Evolutionary conservation across 1,139 yeast species (phyloP).

Genomic region (Candida smagusa): DNA sequence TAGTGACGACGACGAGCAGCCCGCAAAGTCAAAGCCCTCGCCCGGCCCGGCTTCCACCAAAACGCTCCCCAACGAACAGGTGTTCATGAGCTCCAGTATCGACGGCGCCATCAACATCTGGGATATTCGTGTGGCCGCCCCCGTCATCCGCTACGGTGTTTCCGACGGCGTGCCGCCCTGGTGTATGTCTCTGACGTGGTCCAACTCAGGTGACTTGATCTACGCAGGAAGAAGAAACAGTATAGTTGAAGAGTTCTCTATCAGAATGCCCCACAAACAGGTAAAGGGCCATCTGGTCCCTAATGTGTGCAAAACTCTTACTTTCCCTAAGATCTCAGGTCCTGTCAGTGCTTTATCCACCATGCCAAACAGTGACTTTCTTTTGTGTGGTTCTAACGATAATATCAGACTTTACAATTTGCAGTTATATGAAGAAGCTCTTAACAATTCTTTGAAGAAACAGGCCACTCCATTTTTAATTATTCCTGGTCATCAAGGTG

Average conservation of each 20-base stretch:
- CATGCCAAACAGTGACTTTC: constrained; percentile 75
- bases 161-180: constrained; percentile 83
- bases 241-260: constrained; percentile 78
- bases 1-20: constrained; percentile 56
- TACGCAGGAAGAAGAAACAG: constrained; percentile 90
- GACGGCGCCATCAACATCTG: constrained; percentile 83
- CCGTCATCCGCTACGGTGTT: constrained; percentile 52
- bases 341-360: constrained; percentile 81
- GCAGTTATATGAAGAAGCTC: constrained; percentile 44
- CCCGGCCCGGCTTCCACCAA: constrained; percentile 2
- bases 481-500: constrained; percentile 64
- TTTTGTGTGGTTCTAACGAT: constrained; percentile 86
- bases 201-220: constrained; percentile 72
- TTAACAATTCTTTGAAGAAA: constrained; percentile 23
- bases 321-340: constrained; percentile 86
- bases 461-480: constrained; percentile 57
- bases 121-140: constrained; percentile 63
- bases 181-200: constrained; percentile 95
- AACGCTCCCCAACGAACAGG: constrained; percentile 45
- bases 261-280: constrained; percentile 53
- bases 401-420: constrained; percentile 84
- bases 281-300: constrained; percentile 28
- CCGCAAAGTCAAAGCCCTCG: constrained; percentile 14
- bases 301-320: constrained; percentile 55
- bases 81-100: constrained; percentile 76